A percentile compares a stretch with the other conserved stretches of the same genome.
These are phyloP conservation scores for Tagetes patula DNA, from an alignment of 129 eudicot genomes.

Conservation along the genomic window DNA sequence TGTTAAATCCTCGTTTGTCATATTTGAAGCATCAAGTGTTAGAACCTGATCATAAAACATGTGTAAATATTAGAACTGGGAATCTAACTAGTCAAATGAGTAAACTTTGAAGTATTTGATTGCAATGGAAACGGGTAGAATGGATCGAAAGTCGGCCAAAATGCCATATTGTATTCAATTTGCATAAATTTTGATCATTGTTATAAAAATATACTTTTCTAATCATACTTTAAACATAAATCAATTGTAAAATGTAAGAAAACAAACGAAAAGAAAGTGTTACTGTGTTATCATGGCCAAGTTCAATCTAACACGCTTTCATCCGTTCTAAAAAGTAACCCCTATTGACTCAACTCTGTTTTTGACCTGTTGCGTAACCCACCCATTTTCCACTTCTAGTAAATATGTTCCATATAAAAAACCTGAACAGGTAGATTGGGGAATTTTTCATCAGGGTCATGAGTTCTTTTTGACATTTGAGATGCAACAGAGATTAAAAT, in stretches of 20 bases:
- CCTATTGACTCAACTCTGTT: neutral
- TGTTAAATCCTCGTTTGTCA: slow-evolving; percentile 70
- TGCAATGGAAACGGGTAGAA: neutral
- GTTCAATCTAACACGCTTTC: neutral
- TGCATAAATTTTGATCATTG: neutral
- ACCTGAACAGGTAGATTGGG: slow-evolving; percentile 86
- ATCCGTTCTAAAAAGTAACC: neutral
- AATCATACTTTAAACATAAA: neutral
- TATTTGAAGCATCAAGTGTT: slow-evolving; percentile 84
- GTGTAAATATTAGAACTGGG: neutral
- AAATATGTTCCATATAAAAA: slow-evolving; percentile 4
- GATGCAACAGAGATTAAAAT: slow-evolving; percentile 80
- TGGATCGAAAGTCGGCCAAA: neutral
- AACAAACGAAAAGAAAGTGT: slow-evolving; percentile 7
- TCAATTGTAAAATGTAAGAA: neutral
- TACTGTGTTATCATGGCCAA: neutral
- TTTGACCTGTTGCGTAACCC: neutral
- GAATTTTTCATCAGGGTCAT: slow-evolving; percentile 45
- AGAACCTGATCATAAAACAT: slow-evolving; percentile 52
- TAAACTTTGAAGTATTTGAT: neutral
- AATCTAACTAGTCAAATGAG: slow-evolving; percentile 2
- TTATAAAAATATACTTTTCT: neutral
- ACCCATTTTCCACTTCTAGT: slow-evolving; percentile 10
- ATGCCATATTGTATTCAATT: slow-evolving; percentile 1
- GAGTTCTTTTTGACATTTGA: slow-evolving; percentile 60